Evolutionary conservation across 805 yeast genomes (phyloP).

Genomic region (Metschnikowia anglica): DNA sequence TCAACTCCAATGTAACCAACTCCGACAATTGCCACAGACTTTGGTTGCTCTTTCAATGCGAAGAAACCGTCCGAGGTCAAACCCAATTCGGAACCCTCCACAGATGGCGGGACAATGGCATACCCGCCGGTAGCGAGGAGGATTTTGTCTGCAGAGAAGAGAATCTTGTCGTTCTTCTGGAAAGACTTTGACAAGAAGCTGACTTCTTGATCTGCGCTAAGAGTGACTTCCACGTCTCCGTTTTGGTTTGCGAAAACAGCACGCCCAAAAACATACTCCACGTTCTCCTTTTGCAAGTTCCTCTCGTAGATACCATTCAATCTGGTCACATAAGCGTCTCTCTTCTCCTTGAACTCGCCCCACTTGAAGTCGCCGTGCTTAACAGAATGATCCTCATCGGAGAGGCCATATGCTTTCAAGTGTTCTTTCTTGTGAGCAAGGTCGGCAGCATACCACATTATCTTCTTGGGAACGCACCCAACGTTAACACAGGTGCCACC

Average conservation of each 20-base stretch:
- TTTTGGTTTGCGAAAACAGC: constrained; percentile 66
- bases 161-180: constrained; percentile 53
- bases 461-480: constrained; percentile 98
- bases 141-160: constrained; percentile 76
- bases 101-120: constrained; percentile 64
- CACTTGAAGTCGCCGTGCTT: constrained; percentile 66
- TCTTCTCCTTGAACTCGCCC: constrained; percentile 75
- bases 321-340: constrained; percentile 87
- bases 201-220: constrained; percentile 42
- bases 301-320: constrained; percentile 92
- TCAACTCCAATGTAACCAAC: constrained; percentile 98
- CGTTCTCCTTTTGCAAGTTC: constrained; percentile 85
- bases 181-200: constrained; percentile 32
- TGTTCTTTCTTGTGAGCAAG: constrained; percentile 72
- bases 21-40: constrained; percentile 91
- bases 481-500: constrained; percentile 99
- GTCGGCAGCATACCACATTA: constrained; percentile 98
- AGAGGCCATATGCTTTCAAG: constrained; percentile 82
- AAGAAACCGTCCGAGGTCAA: constrained; percentile 91
- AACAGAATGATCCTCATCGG: constrained; percentile 52
- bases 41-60: constrained; percentile 76
- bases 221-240: constrained; percentile 75
- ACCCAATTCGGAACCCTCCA: constrained; percentile 83
- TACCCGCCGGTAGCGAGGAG: constrained; percentile 93
- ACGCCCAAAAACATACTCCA: constrained; percentile 81